Percentiles rank a stretch among this genome's conserved stretches.
These are phyloP conservation scores for Phytophthora syringae DNA, from an alignment of 352 stramenopile genomes.

Conservation along the genomic window DNA sequence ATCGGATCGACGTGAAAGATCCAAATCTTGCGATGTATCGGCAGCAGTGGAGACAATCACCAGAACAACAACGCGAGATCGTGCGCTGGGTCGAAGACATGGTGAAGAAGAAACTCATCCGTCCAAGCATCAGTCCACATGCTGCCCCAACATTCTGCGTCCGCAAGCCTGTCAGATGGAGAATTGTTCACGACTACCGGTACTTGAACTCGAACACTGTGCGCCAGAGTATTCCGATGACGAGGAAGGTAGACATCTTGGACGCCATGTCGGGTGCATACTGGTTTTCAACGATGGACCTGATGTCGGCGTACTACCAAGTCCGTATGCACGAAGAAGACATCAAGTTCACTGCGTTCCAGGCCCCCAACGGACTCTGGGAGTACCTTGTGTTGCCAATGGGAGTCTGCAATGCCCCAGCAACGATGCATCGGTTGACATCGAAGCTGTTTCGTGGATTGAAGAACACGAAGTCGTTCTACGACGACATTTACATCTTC, in stretches of 20 bases:
- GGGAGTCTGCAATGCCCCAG: not conserved
- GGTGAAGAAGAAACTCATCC: constrained; percentile 13
- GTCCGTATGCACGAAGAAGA: constrained; percentile 28
- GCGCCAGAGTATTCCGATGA: constrained; percentile 16
- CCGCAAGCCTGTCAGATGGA: constrained; percentile 19
- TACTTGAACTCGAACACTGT: constrained; percentile 10
- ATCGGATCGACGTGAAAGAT: constrained; percentile 10
- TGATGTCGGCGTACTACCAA: constrained; percentile 31
- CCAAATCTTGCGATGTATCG: constrained; percentile 5
- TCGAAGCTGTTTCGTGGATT: constrained; percentile 4
- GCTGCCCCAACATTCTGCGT: constrained; percentile 24
- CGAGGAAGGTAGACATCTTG: constrained; percentile 24
- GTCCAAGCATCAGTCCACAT: constrained; percentile 11
- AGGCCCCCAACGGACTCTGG: constrained; percentile 12
- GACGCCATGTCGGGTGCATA: constrained; percentile 20
- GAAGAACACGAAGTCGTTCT: constrained; percentile 9
- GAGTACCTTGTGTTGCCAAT: constrained; percentile 7
- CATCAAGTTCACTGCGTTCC: constrained; percentile 28
- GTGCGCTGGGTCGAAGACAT: constrained; percentile 1
- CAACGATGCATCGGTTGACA: constrained; percentile 8
- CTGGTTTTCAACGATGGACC: constrained; percentile 29
- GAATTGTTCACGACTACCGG: constrained; percentile 35
- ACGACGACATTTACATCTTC: constrained; percentile 20
- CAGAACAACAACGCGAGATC: constrained; percentile 22
- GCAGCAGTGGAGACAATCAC: constrained; percentile 18